Evolutionary conservation across 2,329 filamentous ascomycete genomes (phyloP).

Genomic region (Anthostomella pinea): DNA sequence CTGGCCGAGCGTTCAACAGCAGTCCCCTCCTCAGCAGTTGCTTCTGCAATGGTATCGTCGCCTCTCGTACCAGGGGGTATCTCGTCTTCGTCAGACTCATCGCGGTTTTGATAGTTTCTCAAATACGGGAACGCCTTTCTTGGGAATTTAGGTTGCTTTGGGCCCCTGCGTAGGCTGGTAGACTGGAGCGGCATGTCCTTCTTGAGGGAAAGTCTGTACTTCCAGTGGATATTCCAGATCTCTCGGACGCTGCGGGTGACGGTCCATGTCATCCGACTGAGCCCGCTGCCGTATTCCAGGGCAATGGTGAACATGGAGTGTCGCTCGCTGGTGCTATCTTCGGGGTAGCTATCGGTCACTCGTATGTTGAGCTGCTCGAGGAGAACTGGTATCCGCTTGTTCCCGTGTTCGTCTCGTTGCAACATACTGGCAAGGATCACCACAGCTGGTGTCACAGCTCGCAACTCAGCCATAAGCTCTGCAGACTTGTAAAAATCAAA

Average conservation of each 20-base stretch:
- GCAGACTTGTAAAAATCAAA: slow-evolving; percentile 95
- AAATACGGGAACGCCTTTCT: slow-evolving; percentile 87
- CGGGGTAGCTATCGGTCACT: slow-evolving; percentile 74
- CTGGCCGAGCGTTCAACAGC: slow-evolving; percentile 65
- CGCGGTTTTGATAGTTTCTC: slow-evolving; percentile 73
- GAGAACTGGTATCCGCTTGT: slow-evolving; percentile 90
- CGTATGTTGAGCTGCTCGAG: slow-evolving; percentile 90
- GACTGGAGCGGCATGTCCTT: slow-evolving; percentile 80
- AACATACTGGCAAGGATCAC: slow-evolving; percentile 97
- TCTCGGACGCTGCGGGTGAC: slow-evolving; percentile 84
- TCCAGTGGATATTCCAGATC: slow-evolving; percentile 87
- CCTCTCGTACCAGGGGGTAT: slow-evolving; percentile 38
- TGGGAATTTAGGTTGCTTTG: slow-evolving; percentile 87
- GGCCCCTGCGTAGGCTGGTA: slow-evolving; percentile 62
- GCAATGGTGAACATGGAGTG: slow-evolving; percentile 90
- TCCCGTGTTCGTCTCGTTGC: slow-evolving; percentile 92
- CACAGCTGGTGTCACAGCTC: slow-evolving; percentile 88
- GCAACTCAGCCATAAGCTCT: slow-evolving; percentile 90
- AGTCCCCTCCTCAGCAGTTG: slow-evolving; percentile 43
- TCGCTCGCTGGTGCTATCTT: slow-evolving; percentile 62
- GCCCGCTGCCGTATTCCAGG: slow-evolving; percentile 91
- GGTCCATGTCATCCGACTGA: slow-evolving; percentile 95
- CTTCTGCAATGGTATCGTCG: slow-evolving; percentile 34
- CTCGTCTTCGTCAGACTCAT: slow-evolving; percentile 74
- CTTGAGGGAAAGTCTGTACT: slow-evolving; percentile 84